Evolutionary conservation across 2,329 filamentous ascomycete species (phyloP).

Genomic region (Fonsecaea monophora): DNA sequence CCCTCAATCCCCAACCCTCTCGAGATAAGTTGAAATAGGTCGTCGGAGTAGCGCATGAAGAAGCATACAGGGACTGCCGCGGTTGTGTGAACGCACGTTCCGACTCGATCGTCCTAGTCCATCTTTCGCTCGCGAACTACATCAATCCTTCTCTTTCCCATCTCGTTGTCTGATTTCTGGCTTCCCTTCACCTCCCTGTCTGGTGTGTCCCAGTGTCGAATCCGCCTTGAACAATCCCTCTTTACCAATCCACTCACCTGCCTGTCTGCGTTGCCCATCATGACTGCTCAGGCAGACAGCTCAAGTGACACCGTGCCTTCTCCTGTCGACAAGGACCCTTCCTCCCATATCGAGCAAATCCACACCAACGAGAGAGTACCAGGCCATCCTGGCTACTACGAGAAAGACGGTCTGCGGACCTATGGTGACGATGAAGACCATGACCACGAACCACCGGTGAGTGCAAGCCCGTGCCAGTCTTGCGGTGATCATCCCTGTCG

Average conservation of each 20-base stretch:
- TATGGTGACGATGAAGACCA: slow-evolving; percentile 58
- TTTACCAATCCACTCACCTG: slow-evolving; percentile 1
- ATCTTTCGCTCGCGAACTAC: slow-evolving; percentile 11
- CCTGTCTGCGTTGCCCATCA: slow-evolving; percentile 23
- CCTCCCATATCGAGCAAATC: slow-evolving; percentile 41
- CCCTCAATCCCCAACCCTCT: not conserved
- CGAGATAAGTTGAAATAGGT: slow-evolving; percentile 6
- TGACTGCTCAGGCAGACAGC: slow-evolving; percentile 26
- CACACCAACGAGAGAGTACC: slow-evolving; percentile 44
- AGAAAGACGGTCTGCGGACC: slow-evolving; percentile 55
- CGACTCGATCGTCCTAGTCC: not conserved
- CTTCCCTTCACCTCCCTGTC: slow-evolving; percentile 1
- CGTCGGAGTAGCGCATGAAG: slow-evolving; percentile 4
- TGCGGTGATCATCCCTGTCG: not conserved
- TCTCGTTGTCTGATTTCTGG: not conserved
- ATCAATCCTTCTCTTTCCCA: slow-evolving; percentile 10
- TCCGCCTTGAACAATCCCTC: not conserved
- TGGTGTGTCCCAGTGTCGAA: not conserved
- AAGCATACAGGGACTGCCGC: not conserved
- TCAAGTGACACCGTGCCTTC: slow-evolving; percentile 29
- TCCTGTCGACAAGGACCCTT: slow-evolving; percentile 38
- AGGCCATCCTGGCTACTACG: slow-evolving; percentile 53
- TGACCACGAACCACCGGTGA: slow-evolving; percentile 56
- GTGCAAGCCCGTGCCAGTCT: slow-evolving; percentile 23
- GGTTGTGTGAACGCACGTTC: not conserved